These are phyloP conservation scores for Pseudogymnoascus sp. DNA, from an alignment of 2,329 filamentous ascomycete genomes.

Conservation along the genomic window DNA sequence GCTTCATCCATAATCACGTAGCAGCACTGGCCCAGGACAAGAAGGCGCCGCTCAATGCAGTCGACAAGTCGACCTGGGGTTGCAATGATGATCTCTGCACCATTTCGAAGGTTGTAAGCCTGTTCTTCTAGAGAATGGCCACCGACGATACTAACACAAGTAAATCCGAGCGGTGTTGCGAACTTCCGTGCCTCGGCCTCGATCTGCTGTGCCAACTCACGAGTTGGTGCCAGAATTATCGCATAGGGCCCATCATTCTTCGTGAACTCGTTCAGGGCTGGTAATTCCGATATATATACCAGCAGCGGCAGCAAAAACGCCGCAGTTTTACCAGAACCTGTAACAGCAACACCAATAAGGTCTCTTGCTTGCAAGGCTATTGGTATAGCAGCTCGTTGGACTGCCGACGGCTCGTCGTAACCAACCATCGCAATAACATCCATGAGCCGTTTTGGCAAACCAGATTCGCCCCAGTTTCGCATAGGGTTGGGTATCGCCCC, in stretches of 20 bases:
- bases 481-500: conserved; percentile 90
- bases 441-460: conserved; percentile 65
- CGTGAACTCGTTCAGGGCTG: conserved; percentile 71
- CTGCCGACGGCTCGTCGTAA: conserved; percentile 83
- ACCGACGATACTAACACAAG: conserved; percentile 94
- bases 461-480: conserved; percentile 85
- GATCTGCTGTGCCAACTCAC: conserved; percentile 96
- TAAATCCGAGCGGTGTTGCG: conserved; percentile 81
- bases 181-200: conserved; percentile 92
- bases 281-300: conserved; percentile 87
- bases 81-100: conserved; percentile 96
- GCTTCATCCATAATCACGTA: conserved; percentile 99
- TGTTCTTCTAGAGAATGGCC: conserved; percentile 94
- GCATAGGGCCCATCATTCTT: conserved; percentile 95
- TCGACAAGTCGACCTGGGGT: conserved; percentile 94
- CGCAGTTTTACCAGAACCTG: conserved; percentile 96
- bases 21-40: conserved; percentile 92
- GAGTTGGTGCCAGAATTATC: conserved; percentile 92
- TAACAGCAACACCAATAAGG: conserved; percentile 95
- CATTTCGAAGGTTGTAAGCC: conserved; percentile 78
- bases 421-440: conserved; percentile 77
- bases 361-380: conserved; percentile 88
- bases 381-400: conserved; percentile 90
- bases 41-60: conserved; percentile 84
- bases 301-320: conserved; percentile 87